phyloP scores from a whole-genome alignment of 2,329 filamentous ascomycete genomes.

The Cercospora sp. region DNA sequence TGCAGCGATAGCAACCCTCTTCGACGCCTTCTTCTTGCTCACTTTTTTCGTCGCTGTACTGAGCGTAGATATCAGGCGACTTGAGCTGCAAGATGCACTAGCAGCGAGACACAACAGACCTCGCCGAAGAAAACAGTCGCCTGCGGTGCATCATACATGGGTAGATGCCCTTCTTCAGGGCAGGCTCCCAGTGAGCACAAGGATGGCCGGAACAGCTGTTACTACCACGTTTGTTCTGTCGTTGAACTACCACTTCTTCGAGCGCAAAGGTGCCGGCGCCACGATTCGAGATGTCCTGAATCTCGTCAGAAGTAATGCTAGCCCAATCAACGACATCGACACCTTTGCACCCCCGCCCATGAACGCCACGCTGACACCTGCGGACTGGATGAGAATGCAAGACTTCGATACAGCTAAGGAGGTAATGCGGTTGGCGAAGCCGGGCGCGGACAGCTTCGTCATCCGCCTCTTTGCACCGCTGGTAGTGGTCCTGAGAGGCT shows the following conservation, averaged over 20 bases:
- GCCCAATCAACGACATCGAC: constrained; percentile 32
- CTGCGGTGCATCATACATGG: constrained; percentile 54
- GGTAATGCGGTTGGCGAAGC: constrained; percentile 74
- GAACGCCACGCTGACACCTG: constrained; percentile 73
- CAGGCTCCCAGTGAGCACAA: constrained; percentile 67
- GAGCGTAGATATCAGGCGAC: constrained; percentile 74
- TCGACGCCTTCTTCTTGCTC: constrained; percentile 76
- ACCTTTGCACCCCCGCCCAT: constrained; percentile 56
- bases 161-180: constrained; percentile 62
- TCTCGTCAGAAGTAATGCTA: constrained; percentile 23
- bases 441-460: constrained; percentile 68
- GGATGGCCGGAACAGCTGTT: constrained; percentile 72
- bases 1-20: constrained; percentile 70
- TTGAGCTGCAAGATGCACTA: constrained; percentile 73
- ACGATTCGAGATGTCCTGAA: constrained; percentile 37
- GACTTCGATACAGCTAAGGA: constrained; percentile 77
- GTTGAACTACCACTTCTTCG: constrained; percentile 77
- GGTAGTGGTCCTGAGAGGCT: constrained; percentile 68
- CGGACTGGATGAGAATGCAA: constrained; percentile 73
- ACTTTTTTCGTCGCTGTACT: constrained; percentile 80
- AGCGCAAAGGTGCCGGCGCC: constrained; percentile 51
- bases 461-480: constrained; percentile 74
- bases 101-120: constrained; percentile 42
- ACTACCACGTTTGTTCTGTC: constrained; percentile 71
- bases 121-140: constrained; percentile 29